These are phyloP conservation scores for Phialemoniopsis sp. DNA, from an alignment of 2,329 filamentous ascomycete genomes.

Conservation along the genomic window DNA sequence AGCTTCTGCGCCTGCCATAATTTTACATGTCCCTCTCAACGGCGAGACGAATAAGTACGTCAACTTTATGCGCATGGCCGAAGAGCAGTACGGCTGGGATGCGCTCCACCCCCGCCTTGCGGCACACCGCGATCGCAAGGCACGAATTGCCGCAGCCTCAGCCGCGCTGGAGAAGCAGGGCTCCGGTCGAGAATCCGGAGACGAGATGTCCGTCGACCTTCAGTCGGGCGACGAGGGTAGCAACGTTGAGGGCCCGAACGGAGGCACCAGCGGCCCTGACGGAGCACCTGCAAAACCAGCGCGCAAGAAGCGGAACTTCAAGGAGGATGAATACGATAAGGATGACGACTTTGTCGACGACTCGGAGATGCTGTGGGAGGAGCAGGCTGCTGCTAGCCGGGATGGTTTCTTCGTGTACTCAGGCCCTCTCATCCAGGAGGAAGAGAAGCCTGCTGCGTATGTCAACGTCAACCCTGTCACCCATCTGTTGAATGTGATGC, in stretches of 20 bases:
- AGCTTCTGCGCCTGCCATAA: conserved; percentile 66
- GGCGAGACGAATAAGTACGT: conserved; percentile 86
- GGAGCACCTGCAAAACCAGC: conserved; percentile 55
- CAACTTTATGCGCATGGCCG: conserved; percentile 91
- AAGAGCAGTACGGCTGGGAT: conserved; percentile 91
- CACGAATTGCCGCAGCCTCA: conserved; percentile 83
- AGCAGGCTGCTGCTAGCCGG: conserved; percentile 87
- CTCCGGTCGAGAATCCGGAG: conserved; percentile 63
- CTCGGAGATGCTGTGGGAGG: conserved; percentile 91
- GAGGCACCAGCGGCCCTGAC: conserved; percentile 56
- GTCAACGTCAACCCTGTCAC: conserved; percentile 21
- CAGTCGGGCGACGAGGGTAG: conserved; percentile 70
- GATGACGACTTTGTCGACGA: conserved; percentile 88
- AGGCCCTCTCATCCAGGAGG: conserved; percentile 83
- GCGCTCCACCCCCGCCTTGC: conserved; percentile 88
- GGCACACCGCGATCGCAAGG: conserved; percentile 81
- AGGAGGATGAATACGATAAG: conserved; percentile 79
- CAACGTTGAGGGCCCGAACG: conserved; percentile 78
- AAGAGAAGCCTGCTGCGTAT: conserved; percentile 65
- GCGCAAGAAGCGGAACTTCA: conserved; percentile 77
- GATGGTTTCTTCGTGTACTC: conserved; percentile 99
- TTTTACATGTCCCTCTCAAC: conserved; percentile 76
- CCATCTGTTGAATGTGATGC: too few relatives aligned
- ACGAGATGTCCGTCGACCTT: conserved; percentile 80
- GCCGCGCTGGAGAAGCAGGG: conserved; percentile 76